phyloP scores from a whole-genome alignment of 305 asterid genomes.

The Andrographis paniculata region DNA sequence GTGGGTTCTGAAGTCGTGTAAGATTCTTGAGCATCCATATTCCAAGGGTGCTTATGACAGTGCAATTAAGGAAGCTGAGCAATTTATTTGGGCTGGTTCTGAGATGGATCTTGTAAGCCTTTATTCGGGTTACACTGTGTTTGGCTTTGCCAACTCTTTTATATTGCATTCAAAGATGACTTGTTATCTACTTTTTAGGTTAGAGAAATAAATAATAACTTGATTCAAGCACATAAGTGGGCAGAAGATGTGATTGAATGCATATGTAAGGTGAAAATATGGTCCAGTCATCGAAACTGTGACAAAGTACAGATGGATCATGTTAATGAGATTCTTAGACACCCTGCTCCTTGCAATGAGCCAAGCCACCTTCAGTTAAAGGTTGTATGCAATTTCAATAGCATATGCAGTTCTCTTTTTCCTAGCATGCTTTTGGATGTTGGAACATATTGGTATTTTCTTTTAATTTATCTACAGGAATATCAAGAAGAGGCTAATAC shows the following conservation, averaged over 20 bases:
- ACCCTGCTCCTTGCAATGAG: slow-evolving; percentile 51
- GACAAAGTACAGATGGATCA: slow-evolving; percentile 47
- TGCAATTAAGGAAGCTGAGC: slow-evolving; percentile 74
- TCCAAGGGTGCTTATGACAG: slow-evolving; percentile 46
- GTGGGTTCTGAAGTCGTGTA: slow-evolving; percentile 57
- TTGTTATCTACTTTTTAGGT: slow-evolving; percentile 38
- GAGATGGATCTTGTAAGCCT: slow-evolving; percentile 84
- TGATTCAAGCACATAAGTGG: slow-evolving; percentile 67
- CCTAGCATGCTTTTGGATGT: slow-evolving; percentile 12
- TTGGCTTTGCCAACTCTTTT: slow-evolving; percentile 13
- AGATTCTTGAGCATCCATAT: slow-evolving; percentile 60
- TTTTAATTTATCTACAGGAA: slow-evolving; percentile 36
- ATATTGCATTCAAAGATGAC: slow-evolving; percentile 16
- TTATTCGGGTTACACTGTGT: slow-evolving; percentile 13
- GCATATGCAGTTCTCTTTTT: slow-evolving; percentile 5
- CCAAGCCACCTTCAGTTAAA: slow-evolving; percentile 50
- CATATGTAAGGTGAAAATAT: slow-evolving; percentile 49
- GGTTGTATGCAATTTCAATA: slow-evolving; percentile 38
- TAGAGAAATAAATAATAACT: slow-evolving; percentile 53
- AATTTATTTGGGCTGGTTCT: slow-evolving; percentile 93
- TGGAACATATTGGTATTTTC: slow-evolving; percentile 20
- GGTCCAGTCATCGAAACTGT: slow-evolving; percentile 35
- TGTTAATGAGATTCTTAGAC: slow-evolving; percentile 48
- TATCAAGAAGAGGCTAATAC: slow-evolving; percentile 46
- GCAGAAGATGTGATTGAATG: slow-evolving; percentile 59